Percentiles rank a stretch among this genome's conserved stretches.
Evolutionary conservation across 2,329 filamentous ascomycete species (phyloP).

Genomic region (Ophiognomonia clavigignenti-juglandacearum): DNA sequence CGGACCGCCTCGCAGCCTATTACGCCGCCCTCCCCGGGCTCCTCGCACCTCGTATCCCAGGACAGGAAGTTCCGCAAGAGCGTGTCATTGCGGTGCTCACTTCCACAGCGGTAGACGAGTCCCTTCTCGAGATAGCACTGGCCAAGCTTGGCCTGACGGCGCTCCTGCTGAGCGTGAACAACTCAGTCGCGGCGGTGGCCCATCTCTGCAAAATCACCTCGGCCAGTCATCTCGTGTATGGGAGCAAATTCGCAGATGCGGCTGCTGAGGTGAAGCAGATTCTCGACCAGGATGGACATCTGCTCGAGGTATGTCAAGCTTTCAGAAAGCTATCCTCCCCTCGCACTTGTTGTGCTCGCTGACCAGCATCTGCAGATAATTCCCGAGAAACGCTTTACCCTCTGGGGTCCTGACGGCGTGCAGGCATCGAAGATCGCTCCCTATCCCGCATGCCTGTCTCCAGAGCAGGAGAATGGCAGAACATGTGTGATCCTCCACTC

Average conservation of each 20-base stretch:
- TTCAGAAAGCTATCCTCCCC: no score
- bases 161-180: not conserved
- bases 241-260: not conserved
- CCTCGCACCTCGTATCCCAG: not conserved
- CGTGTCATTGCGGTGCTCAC: not conserved
- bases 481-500: not conserved
- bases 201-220: not conserved
- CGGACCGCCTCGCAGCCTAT: not conserved
- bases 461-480: not conserved
- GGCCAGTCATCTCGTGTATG: not conserved
- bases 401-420: not conserved
- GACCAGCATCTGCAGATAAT: not conserved
- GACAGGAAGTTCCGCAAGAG: not conserved
- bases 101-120: not conserved
- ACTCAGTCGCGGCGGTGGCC: not conserved
- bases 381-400: not conserved
- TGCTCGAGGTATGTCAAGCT: not conserved
- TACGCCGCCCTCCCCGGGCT: not conserved
- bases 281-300: not conserved
- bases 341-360: not conserved
- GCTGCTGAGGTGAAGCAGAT: not conserved
- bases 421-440: not conserved
- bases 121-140: not conserved
- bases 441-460: not conserved
- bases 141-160: not conserved